Evolutionary conservation across 257 asterid species (phyloP), one percentile per base, ranked within the genome.

Genomic region (Forsythia suspensa): DNA sequence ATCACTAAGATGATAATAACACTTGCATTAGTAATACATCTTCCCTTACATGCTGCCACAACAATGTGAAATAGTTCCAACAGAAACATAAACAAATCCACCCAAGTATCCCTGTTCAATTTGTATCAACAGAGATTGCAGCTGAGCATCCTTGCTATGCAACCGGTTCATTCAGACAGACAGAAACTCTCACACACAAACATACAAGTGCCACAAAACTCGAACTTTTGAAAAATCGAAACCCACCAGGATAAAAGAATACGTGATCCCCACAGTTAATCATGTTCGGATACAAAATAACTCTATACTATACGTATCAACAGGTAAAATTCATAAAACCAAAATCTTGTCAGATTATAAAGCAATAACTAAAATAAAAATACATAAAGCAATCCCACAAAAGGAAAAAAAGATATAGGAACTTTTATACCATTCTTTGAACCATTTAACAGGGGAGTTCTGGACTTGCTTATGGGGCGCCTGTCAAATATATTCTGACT

Each of bases 361-460:
- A 61, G 37, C 69, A 61, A 21, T 21, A 21, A 61, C 37, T 10
- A 61, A 61, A 63, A 11, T 63, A 0, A 63, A 24, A 63, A 10
- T 29, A 16, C 40, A 63, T 20, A 24, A 63, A 63, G 10, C 5
- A 63, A 63, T 21, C 70, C 15, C 70, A 24, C 3, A 29, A 21
- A 24, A 63, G 39, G 39, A 29, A 63, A 21, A 63, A n/a, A n/a
- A n/a, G n/a, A n/a, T n/a, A n/a, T n/a, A n/a, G 18, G 10, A 63
- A 1, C 9, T 21, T 63, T 21, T 21, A 46, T 85, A 87, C 91
- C 91, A 87, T 78, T 85, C 89, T 51, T 77, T 87, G 74, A 81
- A 51, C 91, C 91, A 87, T 77, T 85, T 85, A 34, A 79, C 81
- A 12, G 89, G 77, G 89, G 89, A 69, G 84, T 69, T 55, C 57